These are phyloP conservation scores for Saccharomyces hybrid DNA, from an alignment of 1,139 yeast genomes.

Conservation along the genomic window DNA sequence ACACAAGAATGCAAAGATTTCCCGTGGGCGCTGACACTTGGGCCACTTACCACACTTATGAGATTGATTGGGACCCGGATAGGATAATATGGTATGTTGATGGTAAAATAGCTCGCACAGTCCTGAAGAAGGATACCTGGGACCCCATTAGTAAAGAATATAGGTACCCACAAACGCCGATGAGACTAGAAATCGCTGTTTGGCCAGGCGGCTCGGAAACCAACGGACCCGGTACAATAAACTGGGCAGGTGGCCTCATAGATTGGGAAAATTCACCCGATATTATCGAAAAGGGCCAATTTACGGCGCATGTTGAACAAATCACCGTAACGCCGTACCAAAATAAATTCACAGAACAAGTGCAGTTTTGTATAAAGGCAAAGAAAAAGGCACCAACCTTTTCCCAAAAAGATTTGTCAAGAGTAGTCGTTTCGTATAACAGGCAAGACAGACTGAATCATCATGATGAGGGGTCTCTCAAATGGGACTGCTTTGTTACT, in stretches of 20 bases:
- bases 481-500: constrained; percentile 3
- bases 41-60: constrained; percentile 66
- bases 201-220: constrained; percentile 86
- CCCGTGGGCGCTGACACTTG: constrained; percentile 44
- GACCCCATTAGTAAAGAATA: constrained; percentile 22
- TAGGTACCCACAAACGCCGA: constrained; percentile 85
- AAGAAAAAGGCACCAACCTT: constrained; percentile 3
- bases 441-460: neutral
- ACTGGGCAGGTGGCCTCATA: constrained; percentile 90
- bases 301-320: constrained; percentile 18
- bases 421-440: neutral
- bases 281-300: constrained; percentile 26
- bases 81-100: constrained; percentile 66
- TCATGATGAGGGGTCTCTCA: constrained; percentile 1
- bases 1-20: constrained; percentile 41
- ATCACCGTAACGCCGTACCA: constrained; percentile 20
- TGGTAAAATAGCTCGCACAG: constrained; percentile 57
- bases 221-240: constrained; percentile 67
- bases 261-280: constrained; percentile 50
- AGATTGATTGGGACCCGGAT: constrained; percentile 77
- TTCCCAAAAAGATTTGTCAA: neutral
- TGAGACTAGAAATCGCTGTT: constrained; percentile 73
- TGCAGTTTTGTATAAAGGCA: constrained; percentile 7
- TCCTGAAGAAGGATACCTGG: constrained; percentile 59
- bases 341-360: constrained; percentile 11